Evolutionary conservation across 495 filamentous ascomycete genomes (phyloP).

Genomic region (Arthonia radiata): DNA sequence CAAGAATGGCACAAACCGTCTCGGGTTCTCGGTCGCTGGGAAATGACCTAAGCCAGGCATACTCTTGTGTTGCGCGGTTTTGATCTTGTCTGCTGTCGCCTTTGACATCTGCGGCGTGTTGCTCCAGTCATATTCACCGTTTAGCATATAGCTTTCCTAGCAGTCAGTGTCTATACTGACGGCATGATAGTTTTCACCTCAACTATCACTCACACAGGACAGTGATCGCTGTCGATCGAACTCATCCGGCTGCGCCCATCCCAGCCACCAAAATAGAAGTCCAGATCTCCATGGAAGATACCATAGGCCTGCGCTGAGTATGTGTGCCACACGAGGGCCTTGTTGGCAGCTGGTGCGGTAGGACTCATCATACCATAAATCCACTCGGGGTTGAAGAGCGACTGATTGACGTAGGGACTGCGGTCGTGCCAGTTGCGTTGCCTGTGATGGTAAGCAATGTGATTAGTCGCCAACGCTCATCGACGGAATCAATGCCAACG

Average conservation of each 20-base stretch:
- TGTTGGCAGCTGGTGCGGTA: slow-evolving; percentile 13
- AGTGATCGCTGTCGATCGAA: slow-evolving; percentile 15
- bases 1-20: slow-evolving; percentile 8
- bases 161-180: too few relatives aligned
- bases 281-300: slow-evolving; percentile 19
- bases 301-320: slow-evolving; percentile 19
- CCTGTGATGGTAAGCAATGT: slow-evolving; percentile 11
- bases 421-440: slow-evolving; percentile 9
- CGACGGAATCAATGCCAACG: slow-evolving; percentile 8
- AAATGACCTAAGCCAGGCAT: slow-evolving; percentile 18
- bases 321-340: slow-evolving; percentile 17
- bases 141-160: too few relatives aligned
- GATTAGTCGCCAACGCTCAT: not conserved
- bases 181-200: too few relatives aligned
- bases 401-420: slow-evolving; percentile 11
- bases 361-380: slow-evolving; percentile 19
- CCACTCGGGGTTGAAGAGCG: slow-evolving; percentile 18
- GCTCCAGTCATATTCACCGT: slow-evolving; percentile 19
- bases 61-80: slow-evolving; percentile 13
- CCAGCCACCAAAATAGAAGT: slow-evolving; percentile 20
- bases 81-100: slow-evolving; percentile 17
- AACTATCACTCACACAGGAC: too few relatives aligned
- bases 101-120: slow-evolving; percentile 17
- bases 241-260: slow-evolving; percentile 15
- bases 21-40: slow-evolving; percentile 15